phyloP scores from a whole-genome alignment of 345 rosid genomes.

The Pistacia integerrima region DNA sequence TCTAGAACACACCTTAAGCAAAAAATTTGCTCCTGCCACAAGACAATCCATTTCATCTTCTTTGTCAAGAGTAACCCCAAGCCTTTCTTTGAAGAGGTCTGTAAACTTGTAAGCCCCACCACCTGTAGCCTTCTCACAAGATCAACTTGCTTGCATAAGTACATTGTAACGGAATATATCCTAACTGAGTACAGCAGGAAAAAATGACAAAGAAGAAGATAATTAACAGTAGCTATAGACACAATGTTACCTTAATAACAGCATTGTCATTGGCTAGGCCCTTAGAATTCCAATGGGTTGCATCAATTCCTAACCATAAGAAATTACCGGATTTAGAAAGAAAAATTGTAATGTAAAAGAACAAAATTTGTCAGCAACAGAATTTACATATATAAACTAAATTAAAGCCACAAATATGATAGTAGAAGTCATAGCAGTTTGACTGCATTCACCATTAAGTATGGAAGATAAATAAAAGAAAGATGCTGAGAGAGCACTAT shows the following conservation, averaged over 20 bases:
- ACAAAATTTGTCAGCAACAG: slow-evolving; percentile 11
- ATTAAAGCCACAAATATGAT: not conserved
- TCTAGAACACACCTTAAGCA: slow-evolving; percentile 70
- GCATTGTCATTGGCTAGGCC: slow-evolving; percentile 37
- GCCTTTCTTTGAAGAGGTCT: slow-evolving; percentile 92
- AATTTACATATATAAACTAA: not conserved
- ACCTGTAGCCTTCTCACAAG: slow-evolving; percentile 88
- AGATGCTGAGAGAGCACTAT: slow-evolving; percentile 8
- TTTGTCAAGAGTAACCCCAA: slow-evolving; percentile 93
- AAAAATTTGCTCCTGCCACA: slow-evolving; percentile 97
- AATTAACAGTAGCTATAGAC: not conserved
- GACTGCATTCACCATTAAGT: not conserved
- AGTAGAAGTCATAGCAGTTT: slow-evolving; percentile 5
- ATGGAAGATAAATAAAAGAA: slow-evolving; percentile 17
- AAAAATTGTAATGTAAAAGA: slow-evolving; percentile 6
- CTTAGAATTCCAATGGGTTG: slow-evolving; percentile 46
- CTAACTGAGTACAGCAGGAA: not conserved
- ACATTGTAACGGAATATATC: slow-evolving; percentile 9
- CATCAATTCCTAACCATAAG: slow-evolving; percentile 48
- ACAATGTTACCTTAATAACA: slow-evolving; percentile 54
- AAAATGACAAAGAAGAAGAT: not conserved
- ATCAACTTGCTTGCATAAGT: slow-evolving; percentile 31
- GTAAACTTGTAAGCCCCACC: slow-evolving; percentile 96
- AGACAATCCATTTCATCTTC: slow-evolving; percentile 99
- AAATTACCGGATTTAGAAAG: slow-evolving; percentile 4